Evolutionary conservation across 2,329 filamentous ascomycete species (phyloP), one percentile per base, ranked within the genome.

Genomic region (Beauveria australis): DNA sequence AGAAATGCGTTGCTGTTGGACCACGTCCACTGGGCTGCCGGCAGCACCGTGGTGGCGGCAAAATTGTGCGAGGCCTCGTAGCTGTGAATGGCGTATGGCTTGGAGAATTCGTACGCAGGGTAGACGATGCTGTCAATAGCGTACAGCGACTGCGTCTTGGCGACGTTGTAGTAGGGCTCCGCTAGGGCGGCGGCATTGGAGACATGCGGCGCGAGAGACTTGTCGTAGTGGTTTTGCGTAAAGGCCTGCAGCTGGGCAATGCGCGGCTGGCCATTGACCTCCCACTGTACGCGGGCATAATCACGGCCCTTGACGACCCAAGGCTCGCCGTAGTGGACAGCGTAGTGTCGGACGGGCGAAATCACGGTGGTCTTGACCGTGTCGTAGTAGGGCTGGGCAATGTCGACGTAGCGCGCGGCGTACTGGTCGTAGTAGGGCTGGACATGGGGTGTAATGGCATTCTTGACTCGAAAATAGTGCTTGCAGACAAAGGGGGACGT

Each of bases 391-490:
- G 93, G 93, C 63, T 83, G 85, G 41, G 83, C 87, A 54, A 84
- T 76, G 43, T 92, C 82, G 63, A 96, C 84, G 70, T 97, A 94
- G 3, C 91, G 90, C 6, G 88, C 89, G 26, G 90, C 88, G 69
- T 97, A 96, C 61, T 83, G 74, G 66, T 93, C 78, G 74, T 97
- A 97, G 75, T 95, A 96, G 3, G 92, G 93, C 67, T 87, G 81
- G 37, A 95, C 69, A 72, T 93, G 88, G 3, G 94, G 94, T 28
- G 84, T 76, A 62, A 92, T 77, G 61, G 76, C 69, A 22, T 80
- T 74, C 80, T 86, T 77, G 78, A 85, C 67, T 75, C 85, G 75
- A 77, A 88, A 81, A 81, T 97, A 97, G 10, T 89, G 87, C 69
- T 87, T 87, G 82, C 94, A 99, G 63, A 97, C 83, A 64, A 78